Percentiles rank a stretch among this genome's conserved stretches.
Evolutionary conservation across 2,329 filamentous ascomycete species (phyloP).

Genomic region (Colletotrichum graminicola): DNA sequence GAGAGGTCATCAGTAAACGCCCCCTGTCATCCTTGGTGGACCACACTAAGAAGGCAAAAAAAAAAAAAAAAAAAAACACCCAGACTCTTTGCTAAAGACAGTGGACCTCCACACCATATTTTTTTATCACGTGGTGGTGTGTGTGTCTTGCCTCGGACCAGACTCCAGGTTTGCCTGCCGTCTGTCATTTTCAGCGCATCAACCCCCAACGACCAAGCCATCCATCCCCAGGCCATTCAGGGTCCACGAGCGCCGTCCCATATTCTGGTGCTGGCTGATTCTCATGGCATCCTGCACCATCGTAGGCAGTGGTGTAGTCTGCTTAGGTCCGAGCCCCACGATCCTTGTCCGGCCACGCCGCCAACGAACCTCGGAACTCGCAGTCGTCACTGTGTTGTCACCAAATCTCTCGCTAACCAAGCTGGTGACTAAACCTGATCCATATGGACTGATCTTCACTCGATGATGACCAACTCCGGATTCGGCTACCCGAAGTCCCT

Average conservation of each 20-base stretch:
- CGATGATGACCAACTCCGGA: neutral
- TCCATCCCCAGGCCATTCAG: constrained; percentile 8
- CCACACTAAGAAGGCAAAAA: constrained; percentile 2
- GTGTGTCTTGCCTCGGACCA: constrained; percentile 1
- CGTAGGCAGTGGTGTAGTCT: neutral
- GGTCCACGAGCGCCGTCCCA: neutral
- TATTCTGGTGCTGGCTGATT: constrained; percentile 11
- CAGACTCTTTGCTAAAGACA: constrained; percentile 4
- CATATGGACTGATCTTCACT: constrained; percentile 1
- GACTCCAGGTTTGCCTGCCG: constrained; percentile 14
- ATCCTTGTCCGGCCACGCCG: constrained; percentile 32
- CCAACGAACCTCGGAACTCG: constrained; percentile 25
- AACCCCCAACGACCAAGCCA: neutral
- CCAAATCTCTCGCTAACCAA: neutral
- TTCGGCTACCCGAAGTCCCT: neutral
- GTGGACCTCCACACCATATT: constrained; percentile 15
- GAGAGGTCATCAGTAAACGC: constrained; percentile 30
- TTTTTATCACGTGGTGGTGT: constrained; percentile 23
- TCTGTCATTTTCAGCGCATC: constrained; percentile 3
- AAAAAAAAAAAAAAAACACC: neutral
- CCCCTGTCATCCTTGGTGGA: constrained; percentile 7
- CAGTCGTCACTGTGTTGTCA: constrained; percentile 10
- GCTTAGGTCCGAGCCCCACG: constrained; percentile 1
- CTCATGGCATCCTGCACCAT: constrained; percentile 4
- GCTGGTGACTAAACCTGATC: neutral